A percentile compares a stretch with the other conserved stretches of the same genome.
These are phyloP conservation scores for Xanthoparmelia taractica DNA, from an alignment of 495 filamentous ascomycete genomes.

Conservation along the genomic window DNA sequence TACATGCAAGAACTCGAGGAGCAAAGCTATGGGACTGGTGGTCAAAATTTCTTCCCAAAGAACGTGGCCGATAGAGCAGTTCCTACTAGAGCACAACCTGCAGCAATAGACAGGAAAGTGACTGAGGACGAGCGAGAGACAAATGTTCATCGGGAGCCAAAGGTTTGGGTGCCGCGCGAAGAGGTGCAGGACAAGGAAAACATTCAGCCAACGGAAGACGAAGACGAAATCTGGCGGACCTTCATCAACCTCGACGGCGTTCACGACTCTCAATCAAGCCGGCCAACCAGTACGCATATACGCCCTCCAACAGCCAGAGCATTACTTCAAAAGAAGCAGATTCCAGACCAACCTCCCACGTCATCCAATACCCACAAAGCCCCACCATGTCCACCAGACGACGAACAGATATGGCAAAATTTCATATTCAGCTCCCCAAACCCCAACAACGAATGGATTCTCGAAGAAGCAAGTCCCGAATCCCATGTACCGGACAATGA, in stretches of 20 bases:
- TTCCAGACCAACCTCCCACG: neutral
- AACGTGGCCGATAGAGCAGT: neutral
- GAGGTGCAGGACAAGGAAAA: neutral
- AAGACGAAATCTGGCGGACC: slow-evolving; percentile 9
- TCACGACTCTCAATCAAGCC: neutral
- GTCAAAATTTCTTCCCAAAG: too few species aligned
- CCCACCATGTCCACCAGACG: slow-evolving; percentile 10
- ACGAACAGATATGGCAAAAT: slow-evolving; percentile 19
- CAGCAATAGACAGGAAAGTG: neutral
- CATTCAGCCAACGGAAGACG: neutral
- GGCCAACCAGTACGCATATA: neutral
- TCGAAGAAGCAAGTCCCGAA: slow-evolving; percentile 10
- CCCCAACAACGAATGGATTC: slow-evolving; percentile 14
- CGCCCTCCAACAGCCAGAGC: neutral
- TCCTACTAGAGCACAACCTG: neutral
- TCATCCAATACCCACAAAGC: neutral
- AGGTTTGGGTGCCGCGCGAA: neutral
- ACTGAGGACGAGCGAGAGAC: neutral
- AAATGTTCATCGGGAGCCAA: neutral
- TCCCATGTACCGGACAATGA: neutral
- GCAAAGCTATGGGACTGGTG: neutral
- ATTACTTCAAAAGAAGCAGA: too few species aligned
- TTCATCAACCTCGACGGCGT: neutral
- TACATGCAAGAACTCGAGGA: neutral
- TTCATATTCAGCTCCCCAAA: slow-evolving; percentile 25